Conservation (phyloP, 768 basidiomycete genomes). For the Naganishia onofrii region DNA sequence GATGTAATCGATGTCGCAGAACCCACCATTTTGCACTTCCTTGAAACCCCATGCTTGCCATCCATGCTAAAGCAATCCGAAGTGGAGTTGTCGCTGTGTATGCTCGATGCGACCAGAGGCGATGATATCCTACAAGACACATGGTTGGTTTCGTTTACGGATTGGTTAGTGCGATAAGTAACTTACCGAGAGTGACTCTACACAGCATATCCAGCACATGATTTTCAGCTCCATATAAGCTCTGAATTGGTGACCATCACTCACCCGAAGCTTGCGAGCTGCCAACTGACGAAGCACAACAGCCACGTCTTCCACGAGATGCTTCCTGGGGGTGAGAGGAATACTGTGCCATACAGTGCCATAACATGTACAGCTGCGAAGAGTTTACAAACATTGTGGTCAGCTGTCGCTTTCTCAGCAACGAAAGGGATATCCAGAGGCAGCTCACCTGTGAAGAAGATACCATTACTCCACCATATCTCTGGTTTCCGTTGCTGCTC, state of each 20-base stretch:
- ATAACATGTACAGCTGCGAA: constrained; percentile 62
- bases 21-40: constrained; percentile 73
- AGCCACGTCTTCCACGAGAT: constrained; percentile 57
- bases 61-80: constrained; percentile 61
- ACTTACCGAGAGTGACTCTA: constrained; percentile 58
- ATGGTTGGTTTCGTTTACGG: too few relatives aligned
- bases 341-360: constrained; percentile 59
- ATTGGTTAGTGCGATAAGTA: too few relatives aligned
- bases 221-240: neutral
- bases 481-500: neutral
- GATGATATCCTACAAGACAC: constrained; percentile 60
- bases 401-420: neutral
- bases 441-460: constrained; percentile 6
- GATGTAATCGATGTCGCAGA: constrained; percentile 70
- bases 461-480: constrained; percentile 20
- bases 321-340: constrained; percentile 56
- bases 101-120: constrained; percentile 72
- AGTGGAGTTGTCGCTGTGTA: constrained; percentile 63
- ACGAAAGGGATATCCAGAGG: neutral
- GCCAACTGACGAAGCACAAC: constrained; percentile 65
- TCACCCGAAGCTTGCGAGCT: constrained; percentile 67
- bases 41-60: constrained; percentile 73
- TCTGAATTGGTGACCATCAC: constrained; percentile 3
- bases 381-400: constrained; percentile 53
- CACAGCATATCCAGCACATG: neutral